Base-by-base conservation (phyloP, 2,329 filamentous ascomycete species). In the Epichloe typhina region DNA sequence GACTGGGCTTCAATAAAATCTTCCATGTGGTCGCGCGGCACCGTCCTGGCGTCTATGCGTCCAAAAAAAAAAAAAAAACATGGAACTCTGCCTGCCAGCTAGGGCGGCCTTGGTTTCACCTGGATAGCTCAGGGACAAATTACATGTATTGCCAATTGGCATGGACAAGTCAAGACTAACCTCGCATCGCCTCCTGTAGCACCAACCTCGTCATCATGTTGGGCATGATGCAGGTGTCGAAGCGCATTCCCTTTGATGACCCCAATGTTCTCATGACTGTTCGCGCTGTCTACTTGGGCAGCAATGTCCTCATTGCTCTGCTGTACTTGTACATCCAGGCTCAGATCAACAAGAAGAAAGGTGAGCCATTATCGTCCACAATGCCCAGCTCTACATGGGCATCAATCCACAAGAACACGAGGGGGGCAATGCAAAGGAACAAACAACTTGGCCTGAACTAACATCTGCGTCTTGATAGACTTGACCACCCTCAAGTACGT, bases 401-500 rank as follows among this genome's bases (percentile, higher is more conserved):
- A 38, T 15, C 26, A 36, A 12, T 33, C n/a, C 12, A 36, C 15
- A 45, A 21, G 12, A 12, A 37, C 13, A 23, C 11, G 17, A 37
- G 17, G 12, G n/a, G 6, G 6, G 6, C 3, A 8, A 33, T 17
- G 12, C 26, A 37, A 15, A 37, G 12, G 8, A 23, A 31, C 1
- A 31, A 31, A 11, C 26, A 37, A 12, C 3, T 13, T 13, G 36
- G 45, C 19, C 35, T 7, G 13, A 2, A 21, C 48, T 50, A 45
- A 50, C 21, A 23, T 17, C 7, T 37, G 17, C 39, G 39, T 26
- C 36, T 35, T 26, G 31, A 12, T 64, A 97, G 93, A 98, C 67
- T 80, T 96, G 72, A 95, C 90, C 23, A 95, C 93, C 3, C 83
- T 98, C 66, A 97, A 98, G 74, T 98, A 98, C 72, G 90, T 98